Percentiles rank a stretch among this genome's conserved stretches.
Conservation (phyloP, 345 rosid genomes). For the Streptanthus diversifolius region DNA sequence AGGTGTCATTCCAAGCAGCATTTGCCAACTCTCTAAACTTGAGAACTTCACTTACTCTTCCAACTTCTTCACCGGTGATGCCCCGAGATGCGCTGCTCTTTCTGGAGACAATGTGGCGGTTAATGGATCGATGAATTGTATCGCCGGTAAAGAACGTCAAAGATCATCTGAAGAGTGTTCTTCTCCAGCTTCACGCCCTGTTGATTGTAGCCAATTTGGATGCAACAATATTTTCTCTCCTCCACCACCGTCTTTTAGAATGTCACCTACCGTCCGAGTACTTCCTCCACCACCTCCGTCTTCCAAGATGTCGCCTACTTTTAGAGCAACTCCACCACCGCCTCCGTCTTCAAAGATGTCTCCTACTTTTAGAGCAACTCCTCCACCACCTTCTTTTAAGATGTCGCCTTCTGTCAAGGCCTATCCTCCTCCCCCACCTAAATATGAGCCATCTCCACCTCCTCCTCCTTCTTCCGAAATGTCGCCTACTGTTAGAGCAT, state of each 20-base stretch:
- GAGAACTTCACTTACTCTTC: slow-evolving; percentile 63
- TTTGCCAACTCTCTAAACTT: slow-evolving; percentile 53
- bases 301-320: slow-evolving; percentile 23
- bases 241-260: slow-evolving; percentile 35
- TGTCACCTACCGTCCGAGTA: slow-evolving; percentile 32
- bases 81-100: slow-evolving; percentile 51
- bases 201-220: slow-evolving; percentile 51
- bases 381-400: slow-evolving; percentile 6
- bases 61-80: slow-evolving; percentile 59
- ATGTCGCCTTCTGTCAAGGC: slow-evolving; percentile 20
- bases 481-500: slow-evolving; percentile 30
- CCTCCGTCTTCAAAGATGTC: slow-evolving; percentile 34
- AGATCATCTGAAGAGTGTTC: slow-evolving; percentile 53
- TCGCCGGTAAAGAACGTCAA: slow-evolving; percentile 48
- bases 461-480: slow-evolving; percentile 27
- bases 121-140: slow-evolving; percentile 53
- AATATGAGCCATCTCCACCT: slow-evolving; percentile 7
- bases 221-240: slow-evolving; percentile 36
- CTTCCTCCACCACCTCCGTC: slow-evolving; percentile 36
- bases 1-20: slow-evolving; percentile 47
- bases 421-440: slow-evolving; percentile 3
- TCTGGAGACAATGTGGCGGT: slow-evolving; percentile 23
- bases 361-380: slow-evolving; percentile 6
- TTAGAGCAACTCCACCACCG: slow-evolving; percentile 19
- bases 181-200: slow-evolving; percentile 48